These are phyloP conservation scores for Tetrahymena borealis DNA, from an alignment of 73 alveolate species.

Conservation along the genomic window DNA sequence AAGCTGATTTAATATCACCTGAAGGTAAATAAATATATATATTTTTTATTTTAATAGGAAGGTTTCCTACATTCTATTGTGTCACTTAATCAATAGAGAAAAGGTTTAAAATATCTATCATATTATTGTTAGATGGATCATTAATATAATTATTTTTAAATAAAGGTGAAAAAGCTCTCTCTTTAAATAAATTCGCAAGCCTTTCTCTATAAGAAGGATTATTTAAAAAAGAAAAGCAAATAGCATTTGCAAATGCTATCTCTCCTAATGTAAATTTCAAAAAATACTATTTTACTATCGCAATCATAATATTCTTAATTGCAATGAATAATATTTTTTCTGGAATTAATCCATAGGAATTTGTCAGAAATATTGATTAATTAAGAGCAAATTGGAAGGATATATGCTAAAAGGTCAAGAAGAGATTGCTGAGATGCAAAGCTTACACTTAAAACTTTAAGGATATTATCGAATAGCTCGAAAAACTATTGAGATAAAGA, in stretches of 20 bases:
- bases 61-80: too few relatives aligned
- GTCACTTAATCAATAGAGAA: too few relatives aligned
- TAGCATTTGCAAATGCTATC: background rate
- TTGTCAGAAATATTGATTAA: background rate
- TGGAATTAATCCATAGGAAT: background rate
- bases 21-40: background rate
- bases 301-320: too few relatives aligned
- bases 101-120: too few relatives aligned
- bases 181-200: background rate
- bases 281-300: too few relatives aligned
- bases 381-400: background rate
- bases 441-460: background rate
- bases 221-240: background rate
- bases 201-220: background rate
- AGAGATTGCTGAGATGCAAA: background rate
- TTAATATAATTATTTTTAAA: background rate
- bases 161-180: background rate
- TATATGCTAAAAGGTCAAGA: background rate
- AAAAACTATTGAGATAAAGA: background rate
- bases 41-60: too few relatives aligned
- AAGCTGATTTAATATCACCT: background rate
- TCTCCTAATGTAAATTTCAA: background rate
- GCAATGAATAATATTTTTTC: too few relatives aligned
- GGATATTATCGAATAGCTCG: background rate
- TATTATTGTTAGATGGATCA: background rate